Conservation (phyloP, 257 asterid species). For the Orobanche coerulescens region DNA sequence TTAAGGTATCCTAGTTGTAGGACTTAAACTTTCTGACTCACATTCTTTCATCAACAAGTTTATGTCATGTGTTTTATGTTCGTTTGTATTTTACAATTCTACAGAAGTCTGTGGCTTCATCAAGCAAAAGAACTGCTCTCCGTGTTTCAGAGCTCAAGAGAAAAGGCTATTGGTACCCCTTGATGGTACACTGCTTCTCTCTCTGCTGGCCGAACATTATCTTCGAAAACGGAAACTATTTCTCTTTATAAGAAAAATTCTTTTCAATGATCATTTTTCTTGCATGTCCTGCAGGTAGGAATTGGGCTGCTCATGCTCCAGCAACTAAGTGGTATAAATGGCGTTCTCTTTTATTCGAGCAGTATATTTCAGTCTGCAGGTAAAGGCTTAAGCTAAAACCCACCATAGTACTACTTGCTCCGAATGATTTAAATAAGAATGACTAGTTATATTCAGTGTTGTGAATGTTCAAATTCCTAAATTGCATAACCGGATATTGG, state of each 20-base stretch:
- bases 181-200: constrained; percentile 45
- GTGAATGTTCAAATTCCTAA: background rate
- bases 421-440: background rate
- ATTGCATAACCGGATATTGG: background rate
- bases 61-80: constrained; percentile 1
- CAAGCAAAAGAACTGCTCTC: constrained; percentile 58
- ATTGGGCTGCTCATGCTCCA: constrained; percentile 77
- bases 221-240: background rate
- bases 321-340: constrained; percentile 80
- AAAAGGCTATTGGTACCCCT: constrained; percentile 67
- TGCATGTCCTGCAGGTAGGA: constrained; percentile 48
- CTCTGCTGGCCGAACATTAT: background rate
- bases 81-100: constrained; percentile 18
- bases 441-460: background rate
- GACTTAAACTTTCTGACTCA: background rate
- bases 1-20: constrained; percentile 46
- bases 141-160: constrained; percentile 72
- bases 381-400: constrained; percentile 21
- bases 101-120: constrained; percentile 74
- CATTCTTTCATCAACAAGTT: constrained; percentile 2
- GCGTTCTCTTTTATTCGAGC: constrained; percentile 80
- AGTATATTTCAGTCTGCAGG: constrained; percentile 78
- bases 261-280: background rate
- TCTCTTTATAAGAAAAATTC: too few species aligned
- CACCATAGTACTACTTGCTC: background rate